phyloP scores from a whole-genome alignment of 2,329 filamentous ascomycete species.

The Pseudocercospora fuligena region DNA sequence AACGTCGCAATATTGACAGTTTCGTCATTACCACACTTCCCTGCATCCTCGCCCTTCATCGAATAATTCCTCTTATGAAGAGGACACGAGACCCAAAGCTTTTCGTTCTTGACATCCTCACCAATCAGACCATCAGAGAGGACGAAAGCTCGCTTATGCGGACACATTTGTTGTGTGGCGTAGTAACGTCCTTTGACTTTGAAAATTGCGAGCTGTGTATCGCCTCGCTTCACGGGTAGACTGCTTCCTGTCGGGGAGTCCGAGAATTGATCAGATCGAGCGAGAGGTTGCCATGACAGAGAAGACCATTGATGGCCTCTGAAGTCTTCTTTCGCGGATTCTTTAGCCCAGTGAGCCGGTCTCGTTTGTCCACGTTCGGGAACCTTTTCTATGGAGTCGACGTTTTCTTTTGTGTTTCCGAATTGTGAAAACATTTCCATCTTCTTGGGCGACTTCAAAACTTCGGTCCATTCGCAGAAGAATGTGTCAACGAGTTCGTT shows the following conservation, averaged over 20 bases:
- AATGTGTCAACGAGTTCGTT: conserved; percentile 78
- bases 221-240: conserved; percentile 79
- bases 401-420: conserved; percentile 75
- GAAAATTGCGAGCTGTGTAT: conserved; percentile 88
- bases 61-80: conserved; percentile 90
- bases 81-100: conserved; percentile 85
- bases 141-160: conserved; percentile 89
- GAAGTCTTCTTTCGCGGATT: conserved; percentile 73
- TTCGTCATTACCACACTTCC: conserved; percentile 75
- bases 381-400: conserved; percentile 70
- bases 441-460: conserved; percentile 70
- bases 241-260: conserved; percentile 73
- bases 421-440: conserved; percentile 79
- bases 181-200: conserved; percentile 80
- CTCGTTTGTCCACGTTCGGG: conserved; percentile 73
- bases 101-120: conserved; percentile 62
- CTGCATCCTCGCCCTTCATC: conserved; percentile 67
- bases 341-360: conserved; percentile 77
- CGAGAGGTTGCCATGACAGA: conserved; percentile 78
- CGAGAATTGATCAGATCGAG: conserved; percentile 71
- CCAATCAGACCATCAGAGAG: conserved; percentile 84
- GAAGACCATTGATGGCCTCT: conserved; percentile 68
- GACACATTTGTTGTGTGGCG: conserved; percentile 92
- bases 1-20: conserved; percentile 83
- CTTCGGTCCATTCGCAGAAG: conserved; percentile 92